Conservation (phyloP, 345 rosid species). For the Eucalyptus erythrocorys region DNA sequence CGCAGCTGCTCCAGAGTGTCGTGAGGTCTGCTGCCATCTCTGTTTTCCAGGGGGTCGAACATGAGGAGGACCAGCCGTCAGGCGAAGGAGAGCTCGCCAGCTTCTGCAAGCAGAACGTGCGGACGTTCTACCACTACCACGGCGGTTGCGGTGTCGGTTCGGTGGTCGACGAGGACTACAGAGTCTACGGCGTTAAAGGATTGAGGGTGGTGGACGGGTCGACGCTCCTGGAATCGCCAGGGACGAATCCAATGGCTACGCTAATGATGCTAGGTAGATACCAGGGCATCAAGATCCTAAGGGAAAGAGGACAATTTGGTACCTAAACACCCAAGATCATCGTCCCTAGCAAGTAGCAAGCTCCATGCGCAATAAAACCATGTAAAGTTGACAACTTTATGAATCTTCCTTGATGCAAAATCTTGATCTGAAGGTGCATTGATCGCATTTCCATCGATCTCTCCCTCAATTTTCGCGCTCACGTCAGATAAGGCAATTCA, state of each 20-base stretch:
- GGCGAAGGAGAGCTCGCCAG: conserved; percentile 18
- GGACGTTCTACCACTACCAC: conserved; percentile 58
- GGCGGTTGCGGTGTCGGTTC: conserved; percentile 56
- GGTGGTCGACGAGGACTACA: conserved; percentile 44
- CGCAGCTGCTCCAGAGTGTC: conserved; percentile 32
- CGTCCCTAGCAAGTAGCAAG: neutral
- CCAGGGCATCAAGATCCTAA: conserved; percentile 51
- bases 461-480: neutral
- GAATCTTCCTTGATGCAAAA: neutral
- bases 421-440: neutral
- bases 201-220: conserved; percentile 69
- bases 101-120: conserved; percentile 52
- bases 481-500: neutral
- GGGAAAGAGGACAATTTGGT: conserved; percentile 6
- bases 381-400: neutral
- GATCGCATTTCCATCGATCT: neutral
- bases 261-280: conserved; percentile 69
- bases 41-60: conserved; percentile 20
- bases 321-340: neutral
- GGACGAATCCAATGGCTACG: conserved; percentile 81
- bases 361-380: neutral
- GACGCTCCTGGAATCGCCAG: conserved; percentile 64
- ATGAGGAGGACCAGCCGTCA: conserved; percentile 8
- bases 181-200: conserved; percentile 33
- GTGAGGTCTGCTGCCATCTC: conserved; percentile 42